These are phyloP conservation scores for Ceriops zippeliana DNA, from an alignment of 345 rosid species.

Conservation along the genomic window DNA sequence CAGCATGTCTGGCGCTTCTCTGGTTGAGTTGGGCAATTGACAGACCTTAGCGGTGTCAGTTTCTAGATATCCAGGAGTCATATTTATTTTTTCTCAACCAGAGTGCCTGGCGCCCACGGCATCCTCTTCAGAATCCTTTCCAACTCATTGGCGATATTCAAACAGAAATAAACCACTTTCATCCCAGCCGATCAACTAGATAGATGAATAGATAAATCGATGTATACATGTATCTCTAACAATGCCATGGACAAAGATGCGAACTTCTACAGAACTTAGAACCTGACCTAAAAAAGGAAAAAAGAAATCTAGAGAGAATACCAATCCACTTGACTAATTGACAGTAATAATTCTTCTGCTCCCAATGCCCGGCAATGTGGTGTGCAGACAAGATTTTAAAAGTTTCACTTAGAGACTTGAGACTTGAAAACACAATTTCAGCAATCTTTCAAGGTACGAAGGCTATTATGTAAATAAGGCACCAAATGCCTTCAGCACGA, in stretches of 20 bases:
- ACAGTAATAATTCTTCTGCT: not conserved
- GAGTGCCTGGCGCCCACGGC: conserved; percentile 43
- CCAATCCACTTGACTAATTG: too few species aligned
- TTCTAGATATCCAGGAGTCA: conserved; percentile 47
- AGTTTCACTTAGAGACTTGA: not conserved
- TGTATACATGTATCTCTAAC: not conserved
- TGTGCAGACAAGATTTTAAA: not conserved
- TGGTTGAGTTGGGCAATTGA: conserved; percentile 29
- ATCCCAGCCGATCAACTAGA: not conserved
- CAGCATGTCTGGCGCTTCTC: conserved; percentile 21
- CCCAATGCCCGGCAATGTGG: not conserved
- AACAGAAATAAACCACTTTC: not conserved
- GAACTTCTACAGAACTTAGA: not conserved
- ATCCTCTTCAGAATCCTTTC: conserved; percentile 91
- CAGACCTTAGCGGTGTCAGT: conserved; percentile 25
- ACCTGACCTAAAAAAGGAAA: too few species aligned
- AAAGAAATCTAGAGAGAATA: not conserved
- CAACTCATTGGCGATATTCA: conserved; percentile 55
- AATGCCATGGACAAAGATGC: not conserved
- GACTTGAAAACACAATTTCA: not conserved
- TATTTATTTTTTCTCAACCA: conserved; percentile 22
- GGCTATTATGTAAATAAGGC: not conserved
- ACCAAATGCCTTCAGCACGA: not conserved
- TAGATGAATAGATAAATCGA: not conserved
- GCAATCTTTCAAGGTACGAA: not conserved